phyloP scores from a whole-genome alignment of 495 filamentous ascomycete species.

The Xylaria flabelliformis region DNA sequence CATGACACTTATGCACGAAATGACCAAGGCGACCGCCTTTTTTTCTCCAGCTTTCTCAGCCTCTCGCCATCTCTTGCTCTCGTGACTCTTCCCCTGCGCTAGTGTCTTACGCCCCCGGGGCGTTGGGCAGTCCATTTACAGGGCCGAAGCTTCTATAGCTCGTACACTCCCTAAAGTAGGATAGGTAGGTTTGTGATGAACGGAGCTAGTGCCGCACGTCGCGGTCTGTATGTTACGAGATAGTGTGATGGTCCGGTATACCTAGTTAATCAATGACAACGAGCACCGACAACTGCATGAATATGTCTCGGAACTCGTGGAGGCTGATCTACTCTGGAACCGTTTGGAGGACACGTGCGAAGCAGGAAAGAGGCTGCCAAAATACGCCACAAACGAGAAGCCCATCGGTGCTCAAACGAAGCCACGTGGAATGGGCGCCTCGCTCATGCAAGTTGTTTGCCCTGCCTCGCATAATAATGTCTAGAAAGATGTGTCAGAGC shows the following conservation, averaged over 20 bases:
- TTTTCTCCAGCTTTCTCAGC: conserved; percentile 5
- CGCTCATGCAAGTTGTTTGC: conserved; percentile 8
- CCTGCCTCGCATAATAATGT: neutral
- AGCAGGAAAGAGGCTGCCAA: neutral
- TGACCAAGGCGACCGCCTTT: neutral
- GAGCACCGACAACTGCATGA: conserved; percentile 10
- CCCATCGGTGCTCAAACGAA: conserved; percentile 8
- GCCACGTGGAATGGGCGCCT: neutral
- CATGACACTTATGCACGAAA: conserved; percentile 18
- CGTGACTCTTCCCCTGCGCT: conserved; percentile 1
- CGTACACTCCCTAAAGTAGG: neutral
- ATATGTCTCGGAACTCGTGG: neutral
- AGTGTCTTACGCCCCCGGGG: conserved; percentile 2
- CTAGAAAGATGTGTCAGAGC: neutral
- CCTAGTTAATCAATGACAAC: neutral
- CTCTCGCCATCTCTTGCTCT: conserved; percentile 11
- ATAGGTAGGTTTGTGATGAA: neutral
- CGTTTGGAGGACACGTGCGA: neutral
- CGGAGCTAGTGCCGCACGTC: neutral
- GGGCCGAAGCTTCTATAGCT: neutral
- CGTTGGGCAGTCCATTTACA: neutral
- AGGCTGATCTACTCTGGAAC: neutral
- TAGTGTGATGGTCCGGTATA: neutral
- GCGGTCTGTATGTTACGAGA: neutral
- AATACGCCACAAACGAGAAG: neutral